Evolutionary conservation across 768 basidiomycete genomes (phyloP).

Genomic region (Kwoniella shandongensis): DNA sequence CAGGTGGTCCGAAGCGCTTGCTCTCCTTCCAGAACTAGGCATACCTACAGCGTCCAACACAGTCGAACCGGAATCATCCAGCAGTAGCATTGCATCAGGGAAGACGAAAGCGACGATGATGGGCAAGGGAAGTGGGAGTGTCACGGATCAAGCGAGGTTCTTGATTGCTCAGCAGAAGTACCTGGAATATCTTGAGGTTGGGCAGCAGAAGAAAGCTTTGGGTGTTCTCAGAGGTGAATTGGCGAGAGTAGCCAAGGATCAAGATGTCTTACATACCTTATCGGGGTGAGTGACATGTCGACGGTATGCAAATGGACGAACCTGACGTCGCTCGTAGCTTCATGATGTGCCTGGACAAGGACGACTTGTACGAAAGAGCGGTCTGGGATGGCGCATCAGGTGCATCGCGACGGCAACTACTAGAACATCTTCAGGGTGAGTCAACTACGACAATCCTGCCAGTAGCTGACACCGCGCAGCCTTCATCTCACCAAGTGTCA

Average conservation of each 20-base stretch:
- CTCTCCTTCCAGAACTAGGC: constrained; percentile 66
- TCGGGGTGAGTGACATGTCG: constrained; percentile 67
- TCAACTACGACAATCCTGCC: not conserved
- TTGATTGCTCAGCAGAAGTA: constrained; percentile 94
- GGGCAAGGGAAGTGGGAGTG: constrained; percentile 22
- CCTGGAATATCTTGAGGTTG: constrained; percentile 81
- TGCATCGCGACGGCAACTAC: constrained; percentile 70
- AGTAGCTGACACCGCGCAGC: constrained; percentile 57
- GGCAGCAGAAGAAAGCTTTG: constrained; percentile 75
- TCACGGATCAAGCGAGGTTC: constrained; percentile 71
- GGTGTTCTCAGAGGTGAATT: constrained; percentile 83
- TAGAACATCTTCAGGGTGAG: constrained; percentile 78
- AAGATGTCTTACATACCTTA: constrained; percentile 78
- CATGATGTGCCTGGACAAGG: constrained; percentile 86
- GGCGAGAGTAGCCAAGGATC: constrained; percentile 73
- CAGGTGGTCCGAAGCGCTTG: constrained; percentile 75
- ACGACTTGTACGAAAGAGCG: constrained; percentile 76
- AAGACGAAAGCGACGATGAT: constrained; percentile 21
- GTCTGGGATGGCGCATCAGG: constrained; percentile 88
- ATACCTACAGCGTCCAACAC: constrained; percentile 51
- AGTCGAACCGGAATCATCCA: constrained; percentile 54
- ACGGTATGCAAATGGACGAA: not conserved
- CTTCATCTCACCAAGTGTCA: constrained; percentile 83
- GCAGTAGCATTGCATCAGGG: constrained; percentile 28
- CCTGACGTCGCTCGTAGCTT: constrained; percentile 60